Evolutionary conservation across 257 asterid genomes (phyloP).

Genomic region (Gardenia jasminoides): DNA sequence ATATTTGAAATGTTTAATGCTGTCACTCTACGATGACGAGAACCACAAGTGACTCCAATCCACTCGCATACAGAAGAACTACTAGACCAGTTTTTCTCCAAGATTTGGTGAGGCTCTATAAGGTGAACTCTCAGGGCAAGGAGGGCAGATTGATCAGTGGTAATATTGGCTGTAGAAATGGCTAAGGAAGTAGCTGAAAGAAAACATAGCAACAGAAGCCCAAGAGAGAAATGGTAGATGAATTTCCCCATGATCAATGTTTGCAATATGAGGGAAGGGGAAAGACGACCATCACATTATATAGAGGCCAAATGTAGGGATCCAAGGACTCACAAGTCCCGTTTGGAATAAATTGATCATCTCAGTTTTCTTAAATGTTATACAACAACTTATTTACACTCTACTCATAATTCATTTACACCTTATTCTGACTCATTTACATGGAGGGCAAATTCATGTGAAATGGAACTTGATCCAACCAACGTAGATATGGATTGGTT

Average conservation of each 20-base stretch:
- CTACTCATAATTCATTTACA: no score
- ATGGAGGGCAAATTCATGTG: no score
- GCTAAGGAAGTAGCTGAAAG: neutral
- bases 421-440: no score
- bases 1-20: constrained; percentile 3
- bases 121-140: constrained; percentile 1
- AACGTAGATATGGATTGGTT: no score
- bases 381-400: no score
- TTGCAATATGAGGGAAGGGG: neutral
- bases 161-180: neutral
- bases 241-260: neutral
- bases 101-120: neutral
- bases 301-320: no score
- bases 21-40: constrained; percentile 10
- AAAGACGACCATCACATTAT: neutral
- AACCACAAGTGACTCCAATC: constrained; percentile 15
- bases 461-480: no score
- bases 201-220: neutral
- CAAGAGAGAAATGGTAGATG: neutral
- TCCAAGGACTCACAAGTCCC: no score
- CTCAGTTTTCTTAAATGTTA: no score
- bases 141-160: constrained; percentile 9
- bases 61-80: neutral
- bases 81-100: constrained; percentile 8
- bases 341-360: no score